Base-by-base conservation (phyloP, 345 rosid species). In the Eucalyptus victrix region DNA sequence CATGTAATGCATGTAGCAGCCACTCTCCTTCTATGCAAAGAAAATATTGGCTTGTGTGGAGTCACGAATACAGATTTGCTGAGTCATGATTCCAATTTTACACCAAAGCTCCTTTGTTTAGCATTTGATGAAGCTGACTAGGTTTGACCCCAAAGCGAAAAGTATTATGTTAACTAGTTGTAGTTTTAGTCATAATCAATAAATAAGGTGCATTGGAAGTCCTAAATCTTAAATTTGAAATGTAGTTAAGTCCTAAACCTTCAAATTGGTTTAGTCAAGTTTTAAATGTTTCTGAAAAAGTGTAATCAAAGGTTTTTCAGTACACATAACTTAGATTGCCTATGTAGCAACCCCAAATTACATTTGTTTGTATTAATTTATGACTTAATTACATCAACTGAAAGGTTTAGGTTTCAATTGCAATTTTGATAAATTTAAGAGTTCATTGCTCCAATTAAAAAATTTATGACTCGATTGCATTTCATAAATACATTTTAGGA, bases 371-470 rank as follows among this genome's bases (percentile, higher is more conserved):
- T 30, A 58, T 30, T 62, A 2, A 62, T 30, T 30, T 62, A 13
- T 13, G 1, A 6, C 34, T 14, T 62, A 0, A 60, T 28, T 28
- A 28, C 9, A 13, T 4, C 5, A 13, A 62, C 2, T 1, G 0
- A 14, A 62, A 14, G 37, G 34, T 62, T 28, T 30, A 2, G 3
- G 5, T 2, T 1, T 62, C 5, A 1, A n/a, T 6, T 62, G 17
- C 19, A 62, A 19, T 62, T 30, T 62, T 62, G 3, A 62, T 30
- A 30, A 30, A 30, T 30, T 30, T 62, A 2, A 2, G 8, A 30
- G 18, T 62, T 30, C 72, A 62, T 13, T 30, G 72, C 18, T 0
- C 10, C 4, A 19, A 53, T 1, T 53, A 0, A 53, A 18, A 53
- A 53, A 18, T 18, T 7, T 53, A 18, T 18, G 9, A 53, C 9